Percentiles rank a stretch among this genome's conserved stretches.
Conservation (phyloP, 2,329 filamentous ascomycete species). For the Claviceps sp. region DNA sequence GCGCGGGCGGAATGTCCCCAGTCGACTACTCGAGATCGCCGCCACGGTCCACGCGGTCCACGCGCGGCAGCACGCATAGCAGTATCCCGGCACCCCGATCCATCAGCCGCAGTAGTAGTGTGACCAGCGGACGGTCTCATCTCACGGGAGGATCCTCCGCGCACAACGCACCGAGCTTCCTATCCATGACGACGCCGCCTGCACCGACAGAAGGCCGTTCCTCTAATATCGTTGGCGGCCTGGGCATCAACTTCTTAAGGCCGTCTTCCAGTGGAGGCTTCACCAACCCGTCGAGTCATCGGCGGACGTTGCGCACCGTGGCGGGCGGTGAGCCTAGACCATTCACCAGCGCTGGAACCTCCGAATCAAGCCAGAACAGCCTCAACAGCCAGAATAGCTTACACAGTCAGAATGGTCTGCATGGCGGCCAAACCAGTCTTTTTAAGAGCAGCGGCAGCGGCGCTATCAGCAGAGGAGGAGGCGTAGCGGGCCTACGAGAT, state of each 20-base stretch:
- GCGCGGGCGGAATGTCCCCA: conserved; percentile 37
- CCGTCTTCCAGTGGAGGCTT: conserved; percentile 20
- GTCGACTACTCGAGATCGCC: conserved; percentile 47
- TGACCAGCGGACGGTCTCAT: conserved; percentile 33
- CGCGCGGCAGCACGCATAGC: conserved; percentile 34
- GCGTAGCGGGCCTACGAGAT: conserved; percentile 17
- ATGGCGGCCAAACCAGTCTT: no score
- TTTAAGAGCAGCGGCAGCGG: conserved; percentile 14
- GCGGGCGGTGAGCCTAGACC: conserved; percentile 14
- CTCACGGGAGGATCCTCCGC: conserved; percentile 18
- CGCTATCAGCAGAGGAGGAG: no score
- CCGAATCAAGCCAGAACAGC: conserved; percentile 6
- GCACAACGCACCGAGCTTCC: conserved; percentile 22
- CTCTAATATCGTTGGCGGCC: conserved; percentile 10
- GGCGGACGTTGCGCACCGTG: conserved; percentile 7
- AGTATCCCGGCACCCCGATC: conserved; percentile 32
- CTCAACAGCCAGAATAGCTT: no score
- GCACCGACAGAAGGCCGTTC: conserved; percentile 23
- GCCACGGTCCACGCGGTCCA: conserved; percentile 33
- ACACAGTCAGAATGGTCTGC: no score
- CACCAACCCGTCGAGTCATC: conserved; percentile 9
- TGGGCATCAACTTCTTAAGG: conserved; percentile 19
- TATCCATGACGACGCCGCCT: conserved; percentile 33
- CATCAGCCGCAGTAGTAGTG: conserved; percentile 39
- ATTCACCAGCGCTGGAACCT: conserved; percentile 18